These are phyloP conservation scores for Trichothecium roseum DNA, from an alignment of 2,329 filamentous ascomycete genomes.

Conservation along the genomic window DNA sequence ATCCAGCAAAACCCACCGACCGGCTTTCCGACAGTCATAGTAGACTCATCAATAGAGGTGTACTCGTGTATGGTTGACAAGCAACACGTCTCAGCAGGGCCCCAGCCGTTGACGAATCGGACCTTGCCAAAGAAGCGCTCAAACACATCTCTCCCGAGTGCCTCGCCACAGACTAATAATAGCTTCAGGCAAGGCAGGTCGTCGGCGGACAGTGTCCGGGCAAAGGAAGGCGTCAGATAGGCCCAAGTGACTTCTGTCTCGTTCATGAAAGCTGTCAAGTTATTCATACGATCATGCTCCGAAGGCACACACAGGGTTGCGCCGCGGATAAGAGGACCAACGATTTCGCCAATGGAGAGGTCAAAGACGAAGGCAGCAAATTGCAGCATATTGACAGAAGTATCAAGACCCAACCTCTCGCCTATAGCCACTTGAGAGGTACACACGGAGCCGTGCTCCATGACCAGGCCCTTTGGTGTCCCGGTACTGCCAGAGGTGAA, in stretches of 20 bases:
- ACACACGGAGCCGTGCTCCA: slow-evolving; percentile 3
- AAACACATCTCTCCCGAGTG: slow-evolving; percentile 4
- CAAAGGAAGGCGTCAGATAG: not conserved
- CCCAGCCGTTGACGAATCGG: slow-evolving; percentile 5
- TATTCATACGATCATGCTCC: not conserved
- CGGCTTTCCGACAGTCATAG: slow-evolving; percentile 3
- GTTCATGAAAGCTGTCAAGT: not conserved
- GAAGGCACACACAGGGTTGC: not conserved
- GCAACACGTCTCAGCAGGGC: slow-evolving; percentile 6
- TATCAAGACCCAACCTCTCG: slow-evolving; percentile 10
- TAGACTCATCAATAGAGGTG: not conserved
- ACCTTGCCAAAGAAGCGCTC: slow-evolving; percentile 4
- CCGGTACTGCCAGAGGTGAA: slow-evolving; percentile 6
- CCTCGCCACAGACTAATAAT: slow-evolving; percentile 5
- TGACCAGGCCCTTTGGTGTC: slow-evolving; percentile 5
- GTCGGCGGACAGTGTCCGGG: not conserved
- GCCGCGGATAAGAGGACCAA: not conserved
- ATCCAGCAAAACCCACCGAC: slow-evolving; percentile 7
- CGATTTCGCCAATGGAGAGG: slow-evolving; percentile 1
- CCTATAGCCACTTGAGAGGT: slow-evolving; percentile 2
- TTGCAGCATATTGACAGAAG: slow-evolving; percentile 4
- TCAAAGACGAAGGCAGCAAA: slow-evolving; percentile 2
- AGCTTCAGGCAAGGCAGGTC: slow-evolving; percentile 1
- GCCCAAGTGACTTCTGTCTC: not conserved
- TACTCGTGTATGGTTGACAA: slow-evolving; percentile 4